Percentiles rank a stretch among this genome's conserved stretches.
Conservation (phyloP, 352 stramenopile species). For the Phytopythium oedochilum region DNA sequence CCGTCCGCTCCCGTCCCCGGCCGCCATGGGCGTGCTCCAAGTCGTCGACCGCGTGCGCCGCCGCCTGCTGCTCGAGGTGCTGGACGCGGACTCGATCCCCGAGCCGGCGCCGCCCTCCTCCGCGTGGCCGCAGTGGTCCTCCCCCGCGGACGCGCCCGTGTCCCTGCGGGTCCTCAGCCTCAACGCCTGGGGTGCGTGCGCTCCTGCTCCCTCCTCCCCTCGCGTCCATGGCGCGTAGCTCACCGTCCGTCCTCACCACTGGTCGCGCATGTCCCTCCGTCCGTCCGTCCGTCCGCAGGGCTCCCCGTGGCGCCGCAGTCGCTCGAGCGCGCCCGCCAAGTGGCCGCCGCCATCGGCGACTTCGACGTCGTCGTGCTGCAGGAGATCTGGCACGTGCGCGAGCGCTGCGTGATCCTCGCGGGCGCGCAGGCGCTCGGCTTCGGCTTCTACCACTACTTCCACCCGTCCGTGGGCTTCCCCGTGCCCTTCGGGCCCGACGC, state of each 20-base stretch:
- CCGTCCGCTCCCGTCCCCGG: too few relatives aligned
- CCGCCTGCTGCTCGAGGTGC: conserved; percentile 50
- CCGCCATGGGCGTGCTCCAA: conserved; percentile 25
- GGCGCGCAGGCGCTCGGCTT: conserved; percentile 54
- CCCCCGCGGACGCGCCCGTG: conserved; percentile 8
- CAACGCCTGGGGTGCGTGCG: conserved; percentile 62
- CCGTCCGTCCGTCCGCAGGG: conserved; percentile 26
- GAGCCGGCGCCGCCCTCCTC: conserved; percentile 34
- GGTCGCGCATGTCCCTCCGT: too few relatives aligned
- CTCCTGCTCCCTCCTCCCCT: not conserved
- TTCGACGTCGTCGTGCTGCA: conserved; percentile 82
- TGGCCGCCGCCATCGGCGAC: conserved; percentile 61
- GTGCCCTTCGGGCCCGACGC: conserved; percentile 62
- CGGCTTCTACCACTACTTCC: conserved; percentile 84
- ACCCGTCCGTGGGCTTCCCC: conserved; percentile 70
- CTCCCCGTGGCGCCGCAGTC: conserved; percentile 65
- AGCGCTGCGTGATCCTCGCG: conserved; percentile 67
- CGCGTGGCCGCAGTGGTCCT: conserved; percentile 7
- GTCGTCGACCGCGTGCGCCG: conserved; percentile 37
- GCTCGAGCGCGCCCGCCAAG: conserved; percentile 55
- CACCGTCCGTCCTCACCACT: not conserved
- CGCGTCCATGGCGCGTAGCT: not conserved
- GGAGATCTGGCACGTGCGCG: conserved; percentile 79
- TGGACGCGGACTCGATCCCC: conserved; percentile 50
- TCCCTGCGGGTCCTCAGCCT: conserved; percentile 63